Evolutionary conservation across 148 eudicot genomes (phyloP).

Genomic region (Camellia lanceoleosa): DNA sequence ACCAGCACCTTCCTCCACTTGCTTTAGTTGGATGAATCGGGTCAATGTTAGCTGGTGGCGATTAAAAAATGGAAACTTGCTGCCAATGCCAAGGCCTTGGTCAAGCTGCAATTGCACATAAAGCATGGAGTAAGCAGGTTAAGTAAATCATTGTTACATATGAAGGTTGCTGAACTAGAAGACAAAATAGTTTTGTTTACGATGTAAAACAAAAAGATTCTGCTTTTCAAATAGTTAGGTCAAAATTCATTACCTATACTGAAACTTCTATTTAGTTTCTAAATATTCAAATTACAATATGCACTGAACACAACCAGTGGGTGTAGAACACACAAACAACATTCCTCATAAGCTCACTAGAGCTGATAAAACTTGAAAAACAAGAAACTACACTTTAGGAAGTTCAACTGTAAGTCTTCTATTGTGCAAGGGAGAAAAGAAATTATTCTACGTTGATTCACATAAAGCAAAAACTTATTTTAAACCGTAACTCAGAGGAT

Average conservation of each 20-base stretch:
- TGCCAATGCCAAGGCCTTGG: conserved; percentile 97
- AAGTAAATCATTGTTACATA: background rate
- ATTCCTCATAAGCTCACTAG: background rate
- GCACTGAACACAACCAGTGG: background rate
- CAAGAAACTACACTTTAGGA: background rate
- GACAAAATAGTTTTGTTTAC: background rate
- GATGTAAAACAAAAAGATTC: background rate
- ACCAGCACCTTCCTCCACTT: conserved; percentile 92
- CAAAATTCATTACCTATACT: background rate
- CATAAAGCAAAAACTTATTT: background rate
- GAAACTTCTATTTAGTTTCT: background rate
- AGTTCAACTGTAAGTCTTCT: background rate
- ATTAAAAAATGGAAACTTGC: conserved; percentile 80
- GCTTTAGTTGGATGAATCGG: conserved; percentile 67
- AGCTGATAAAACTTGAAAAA: background rate
- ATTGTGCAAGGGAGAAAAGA: background rate
- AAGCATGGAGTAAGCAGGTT: background rate
- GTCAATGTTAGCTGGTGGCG: conserved; percentile 89
- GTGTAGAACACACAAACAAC: background rate
- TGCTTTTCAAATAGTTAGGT: background rate
- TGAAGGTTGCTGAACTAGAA: background rate
- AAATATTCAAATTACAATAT: background rate
- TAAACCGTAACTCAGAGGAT: background rate
- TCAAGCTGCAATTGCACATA: conserved; percentile 62
- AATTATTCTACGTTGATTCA: background rate